Conservation (phyloP, 441 rosid genomes). For the Manihot esculenta region DNA sequence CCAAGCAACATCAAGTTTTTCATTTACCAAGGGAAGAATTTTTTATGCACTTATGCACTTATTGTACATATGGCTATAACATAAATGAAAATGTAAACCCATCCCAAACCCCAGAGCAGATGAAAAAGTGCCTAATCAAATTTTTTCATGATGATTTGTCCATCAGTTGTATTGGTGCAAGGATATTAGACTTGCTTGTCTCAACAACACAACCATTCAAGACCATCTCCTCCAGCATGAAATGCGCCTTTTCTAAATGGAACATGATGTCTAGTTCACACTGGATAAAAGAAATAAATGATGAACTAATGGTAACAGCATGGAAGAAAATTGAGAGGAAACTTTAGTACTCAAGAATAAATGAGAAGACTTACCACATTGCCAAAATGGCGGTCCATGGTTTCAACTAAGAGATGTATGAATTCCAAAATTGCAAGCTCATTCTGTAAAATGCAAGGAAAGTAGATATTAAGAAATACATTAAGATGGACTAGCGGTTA, state of each 20-base stretch:
- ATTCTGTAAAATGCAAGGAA: conserved; percentile 44
- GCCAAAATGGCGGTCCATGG: conserved; percentile 94
- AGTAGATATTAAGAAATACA: not conserved
- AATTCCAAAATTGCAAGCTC: conserved; percentile 95
- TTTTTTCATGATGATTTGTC: conserved; percentile 53
- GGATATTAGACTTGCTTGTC: conserved; percentile 84
- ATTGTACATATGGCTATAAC: conserved; percentile 15
- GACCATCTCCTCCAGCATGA: conserved; percentile 96
- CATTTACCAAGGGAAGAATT: conserved; percentile 1
- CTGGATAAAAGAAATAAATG: conserved; percentile 32
- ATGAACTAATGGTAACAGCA: not conserved
- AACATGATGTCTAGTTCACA: conserved; percentile 98
- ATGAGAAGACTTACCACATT: conserved; percentile 55
- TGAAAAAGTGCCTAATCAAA: not conserved
- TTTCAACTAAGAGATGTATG: conserved; percentile 90
- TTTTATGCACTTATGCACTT: conserved; percentile 3
- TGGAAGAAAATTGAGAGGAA: not conserved
- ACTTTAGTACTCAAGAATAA: not conserved
- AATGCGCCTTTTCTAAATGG: conserved; percentile 96
- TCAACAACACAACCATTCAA: conserved; percentile 92
- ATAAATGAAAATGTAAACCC: conserved; percentile 5
- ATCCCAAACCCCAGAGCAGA: not conserved
- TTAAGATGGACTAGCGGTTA: not conserved
- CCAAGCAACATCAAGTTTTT: not conserved
- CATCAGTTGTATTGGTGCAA: conserved; percentile 75